These are phyloP conservation scores for Ophiostoma tasmaniense DNA, from an alignment of 2,329 filamentous ascomycete genomes.

Conservation along the genomic window DNA sequence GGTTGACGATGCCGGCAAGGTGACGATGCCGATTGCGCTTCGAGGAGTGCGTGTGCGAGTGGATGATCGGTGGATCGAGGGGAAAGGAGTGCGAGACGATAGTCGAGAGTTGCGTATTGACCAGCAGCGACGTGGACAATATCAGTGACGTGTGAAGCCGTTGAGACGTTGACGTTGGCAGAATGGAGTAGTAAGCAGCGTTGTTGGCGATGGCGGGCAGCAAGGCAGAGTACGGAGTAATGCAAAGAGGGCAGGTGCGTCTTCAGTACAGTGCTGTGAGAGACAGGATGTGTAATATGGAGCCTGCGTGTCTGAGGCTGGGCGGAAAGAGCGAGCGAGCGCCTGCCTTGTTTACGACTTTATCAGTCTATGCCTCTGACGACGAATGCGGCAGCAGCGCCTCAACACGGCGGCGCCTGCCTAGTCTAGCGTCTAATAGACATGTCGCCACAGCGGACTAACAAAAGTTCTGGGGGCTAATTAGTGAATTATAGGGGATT, in stretches of 20 bases:
- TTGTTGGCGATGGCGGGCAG: constrained; percentile 2
- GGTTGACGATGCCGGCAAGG: not conserved
- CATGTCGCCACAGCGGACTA: not conserved
- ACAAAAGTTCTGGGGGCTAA: not conserved
- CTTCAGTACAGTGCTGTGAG: not conserved
- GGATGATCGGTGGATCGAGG: not conserved
- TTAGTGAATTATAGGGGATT: not conserved
- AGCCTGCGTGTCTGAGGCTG: constrained; percentile 1
- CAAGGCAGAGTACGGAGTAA: not conserved
- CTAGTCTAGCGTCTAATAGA: not conserved
- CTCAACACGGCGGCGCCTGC: not conserved
- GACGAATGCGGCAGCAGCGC: constrained; percentile 7
- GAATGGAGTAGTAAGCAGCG: constrained; percentile 2
- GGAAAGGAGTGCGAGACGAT: not conserved
- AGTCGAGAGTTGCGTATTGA: not conserved
- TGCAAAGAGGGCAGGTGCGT: constrained; percentile 3
- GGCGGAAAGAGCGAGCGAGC: not conserved
- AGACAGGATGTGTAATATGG: constrained; percentile 5
- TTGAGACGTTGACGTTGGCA: not conserved
- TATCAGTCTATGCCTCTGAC: not conserved
- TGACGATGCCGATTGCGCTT: constrained; percentile 1
- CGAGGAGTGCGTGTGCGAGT: not conserved
- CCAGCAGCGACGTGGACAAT: not conserved
- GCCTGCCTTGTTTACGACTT: not conserved
- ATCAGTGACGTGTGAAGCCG: not conserved